Evolutionary conservation across 768 basidiomycete species (phyloP), one percentile per base, ranked within the genome.

Genomic region (Trametes meyenii): DNA sequence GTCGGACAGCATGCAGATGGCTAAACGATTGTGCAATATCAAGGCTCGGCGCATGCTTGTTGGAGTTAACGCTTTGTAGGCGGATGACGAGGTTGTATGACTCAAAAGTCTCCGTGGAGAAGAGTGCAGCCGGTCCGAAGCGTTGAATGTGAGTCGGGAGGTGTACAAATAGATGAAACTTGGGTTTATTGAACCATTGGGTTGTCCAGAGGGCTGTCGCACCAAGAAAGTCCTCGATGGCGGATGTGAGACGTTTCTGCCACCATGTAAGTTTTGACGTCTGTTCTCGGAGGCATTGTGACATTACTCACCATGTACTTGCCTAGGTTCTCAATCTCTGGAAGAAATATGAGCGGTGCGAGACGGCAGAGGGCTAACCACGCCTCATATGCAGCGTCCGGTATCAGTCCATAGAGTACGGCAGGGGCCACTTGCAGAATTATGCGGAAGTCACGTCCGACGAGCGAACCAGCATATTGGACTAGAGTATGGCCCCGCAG

Each of bases 271-370:
- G 8, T 6, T 23, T 3, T 46, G 44, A 45, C 12, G 5, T n/a
- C 42, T 44, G 42, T 12, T n/a, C 42, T 44, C 42, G n/a, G 11
- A 24, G 5, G 45, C 14, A 24, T 5, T 45, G 10, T 10, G 4
- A 21, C 19, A 46, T 13, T 17, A n/a, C 49, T 16, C 11, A 50
- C 49, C 49, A 7, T 8, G 23, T 33, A 50, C 4, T 33, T 13
- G 2, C 5, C 3, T 19, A 35, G 52, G 40, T 79, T 60, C 0
- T 58, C 17, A 23, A 81, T 81, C 3, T 58, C 26, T 0, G 78
- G 75, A 56, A 79, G 76, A 72, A 74, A 82, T 1, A 80, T 61
- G 0, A 82, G 65, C 0, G 75, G 71, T 0, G 75, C 65, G 4
- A 82, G 62, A 3, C 63, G 68, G 1, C 69, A 71, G 0, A 81